These are phyloP conservation scores for Brachypodium distachyon DNA, from an alignment of 202 grass and related monocot species.

Conservation along the genomic window DNA sequence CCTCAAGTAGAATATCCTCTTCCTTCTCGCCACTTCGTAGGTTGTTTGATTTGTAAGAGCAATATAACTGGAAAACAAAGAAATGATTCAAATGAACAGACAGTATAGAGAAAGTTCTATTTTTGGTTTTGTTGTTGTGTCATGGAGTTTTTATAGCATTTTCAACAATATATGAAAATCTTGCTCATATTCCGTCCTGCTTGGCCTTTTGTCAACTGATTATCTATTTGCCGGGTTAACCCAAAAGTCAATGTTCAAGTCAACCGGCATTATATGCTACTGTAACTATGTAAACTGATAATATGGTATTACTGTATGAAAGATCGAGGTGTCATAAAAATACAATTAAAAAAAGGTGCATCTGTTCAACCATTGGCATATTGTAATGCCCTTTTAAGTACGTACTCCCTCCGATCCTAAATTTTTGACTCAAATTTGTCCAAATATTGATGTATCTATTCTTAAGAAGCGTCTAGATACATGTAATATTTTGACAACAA, in stretches of 20 bases:
- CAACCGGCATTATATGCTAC: background rate
- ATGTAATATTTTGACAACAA: no score
- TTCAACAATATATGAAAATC: background rate
- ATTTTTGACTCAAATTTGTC: no score
- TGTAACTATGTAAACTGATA: background rate
- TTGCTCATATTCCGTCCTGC: background rate
- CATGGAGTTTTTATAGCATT: background rate
- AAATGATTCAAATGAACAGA: background rate
- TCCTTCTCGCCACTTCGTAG: conserved; percentile 81
- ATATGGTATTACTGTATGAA: background rate
- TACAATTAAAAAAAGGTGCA: background rate
- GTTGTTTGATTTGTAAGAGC: conserved; percentile 97
- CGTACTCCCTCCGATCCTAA: no score
- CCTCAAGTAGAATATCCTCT: conserved; percentile 76
- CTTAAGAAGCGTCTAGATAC: no score
- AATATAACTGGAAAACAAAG: conserved; percentile 56
- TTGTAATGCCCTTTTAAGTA: background rate
- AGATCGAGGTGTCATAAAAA: background rate
- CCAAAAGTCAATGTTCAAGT: background rate
- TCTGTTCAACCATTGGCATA: background rate
- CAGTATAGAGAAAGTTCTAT: background rate
- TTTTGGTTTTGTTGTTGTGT: background rate
- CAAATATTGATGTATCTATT: no score
- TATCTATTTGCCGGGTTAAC: background rate
- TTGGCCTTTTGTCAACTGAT: background rate